phyloP scores from a whole-genome alignment of 345 rosid species.

The Hibiscus trionum region DNA sequence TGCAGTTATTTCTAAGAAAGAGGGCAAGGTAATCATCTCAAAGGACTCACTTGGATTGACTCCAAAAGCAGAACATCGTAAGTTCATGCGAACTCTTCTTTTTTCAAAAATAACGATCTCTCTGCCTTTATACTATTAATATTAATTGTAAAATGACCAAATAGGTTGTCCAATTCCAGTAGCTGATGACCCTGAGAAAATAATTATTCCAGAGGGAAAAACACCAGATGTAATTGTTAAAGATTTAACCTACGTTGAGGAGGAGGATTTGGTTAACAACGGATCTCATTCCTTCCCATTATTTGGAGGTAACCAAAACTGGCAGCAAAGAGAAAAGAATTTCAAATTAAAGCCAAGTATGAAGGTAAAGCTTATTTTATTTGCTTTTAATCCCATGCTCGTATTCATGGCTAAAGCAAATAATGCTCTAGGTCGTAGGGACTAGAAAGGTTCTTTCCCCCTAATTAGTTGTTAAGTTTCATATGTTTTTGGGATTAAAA shows the following conservation, averaged over 20 bases:
- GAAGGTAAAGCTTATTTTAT: constrained; percentile 46
- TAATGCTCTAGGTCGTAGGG: background rate
- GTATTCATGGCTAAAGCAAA: background rate
- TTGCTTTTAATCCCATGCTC: background rate
- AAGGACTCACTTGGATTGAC: constrained; percentile 73
- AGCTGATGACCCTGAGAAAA: constrained; percentile 50
- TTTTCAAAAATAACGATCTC: constrained; percentile 9
- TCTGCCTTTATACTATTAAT: constrained; percentile 7
- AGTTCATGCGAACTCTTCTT: constrained; percentile 22
- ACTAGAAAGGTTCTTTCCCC: background rate
- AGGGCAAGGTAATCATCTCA: constrained; percentile 60
- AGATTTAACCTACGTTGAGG: constrained; percentile 50
- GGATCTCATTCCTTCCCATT: constrained; percentile 45
- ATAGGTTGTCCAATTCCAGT: constrained; percentile 81
- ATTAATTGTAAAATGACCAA: constrained; percentile 9
- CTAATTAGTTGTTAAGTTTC: background rate
- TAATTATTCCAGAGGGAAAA: constrained; percentile 56
- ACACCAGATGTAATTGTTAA: constrained; percentile 45
- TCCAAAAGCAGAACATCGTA: constrained; percentile 71
- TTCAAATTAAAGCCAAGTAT: constrained; percentile 58
- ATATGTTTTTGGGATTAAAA: background rate
- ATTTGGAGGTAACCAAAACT: constrained; percentile 84
- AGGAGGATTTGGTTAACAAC: constrained; percentile 42
- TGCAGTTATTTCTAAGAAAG: constrained; percentile 83
- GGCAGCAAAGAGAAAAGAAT: constrained; percentile 76